Conservation (phyloP, 768 basidiomycete genomes). For the Suillus discolor region DNA sequence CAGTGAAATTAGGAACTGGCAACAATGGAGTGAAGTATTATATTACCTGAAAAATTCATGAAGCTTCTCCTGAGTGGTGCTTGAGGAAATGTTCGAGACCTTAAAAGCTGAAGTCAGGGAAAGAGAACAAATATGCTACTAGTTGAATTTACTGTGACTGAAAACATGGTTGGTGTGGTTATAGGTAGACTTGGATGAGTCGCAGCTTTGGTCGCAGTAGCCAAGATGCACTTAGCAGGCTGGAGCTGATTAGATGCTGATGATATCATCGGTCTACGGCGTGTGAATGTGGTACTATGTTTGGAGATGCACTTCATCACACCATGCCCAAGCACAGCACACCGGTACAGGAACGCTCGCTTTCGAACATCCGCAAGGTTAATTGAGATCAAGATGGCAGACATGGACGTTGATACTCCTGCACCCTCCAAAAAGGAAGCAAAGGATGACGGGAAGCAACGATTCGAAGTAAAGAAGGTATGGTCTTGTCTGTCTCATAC, state of each 20-base stretch:
- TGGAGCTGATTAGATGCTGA: not conserved
- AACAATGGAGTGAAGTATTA: constrained; percentile 6
- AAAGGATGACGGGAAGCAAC: constrained; percentile 67
- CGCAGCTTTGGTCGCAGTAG: not conserved
- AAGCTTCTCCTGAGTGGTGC: constrained; percentile 68
- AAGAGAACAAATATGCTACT: not conserved
- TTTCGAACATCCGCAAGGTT: not conserved
- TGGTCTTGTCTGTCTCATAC: constrained; percentile 13
- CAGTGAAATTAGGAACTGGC: constrained; percentile 9
- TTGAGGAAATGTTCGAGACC: constrained; percentile 72
- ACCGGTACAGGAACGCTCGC: not conserved
- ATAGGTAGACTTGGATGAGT: not conserved
- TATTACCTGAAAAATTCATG: constrained; percentile 81
- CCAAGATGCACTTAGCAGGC: not conserved
- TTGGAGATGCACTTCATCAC: not conserved
- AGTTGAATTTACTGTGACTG: constrained; percentile 39
- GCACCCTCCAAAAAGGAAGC: constrained; percentile 43
- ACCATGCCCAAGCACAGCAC: not conserved
- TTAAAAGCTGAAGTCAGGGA: constrained; percentile 28
- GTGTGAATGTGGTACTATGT: not conserved
- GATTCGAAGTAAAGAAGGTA: constrained; percentile 99
- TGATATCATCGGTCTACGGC: not conserved
- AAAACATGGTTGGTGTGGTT: constrained; percentile 24
- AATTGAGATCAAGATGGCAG: constrained; percentile 45
- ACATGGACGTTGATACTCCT: constrained; percentile 70